Evolutionary conservation across 495 filamentous ascomycete species (phyloP).

Genomic region (Talaromyces thailandensis): DNA sequence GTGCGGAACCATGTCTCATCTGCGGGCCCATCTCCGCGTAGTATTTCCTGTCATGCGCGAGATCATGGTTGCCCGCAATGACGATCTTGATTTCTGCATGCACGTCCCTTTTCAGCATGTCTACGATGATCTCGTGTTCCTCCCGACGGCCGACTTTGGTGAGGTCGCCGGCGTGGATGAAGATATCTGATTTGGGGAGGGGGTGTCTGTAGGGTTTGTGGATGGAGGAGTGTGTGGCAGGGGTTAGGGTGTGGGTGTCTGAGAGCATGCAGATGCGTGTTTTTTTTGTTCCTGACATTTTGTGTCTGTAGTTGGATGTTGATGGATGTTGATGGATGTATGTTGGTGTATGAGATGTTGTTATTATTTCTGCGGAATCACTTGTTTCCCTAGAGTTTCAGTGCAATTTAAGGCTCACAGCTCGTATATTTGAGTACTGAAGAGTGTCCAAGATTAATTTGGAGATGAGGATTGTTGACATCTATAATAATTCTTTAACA

Average conservation of each 20-base stretch:
- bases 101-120: conserved; percentile 41
- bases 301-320: too few relatives aligned
- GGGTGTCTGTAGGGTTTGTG: conserved; percentile 32
- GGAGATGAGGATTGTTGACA: not conserved
- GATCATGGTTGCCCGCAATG: conserved; percentile 77
- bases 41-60: conserved; percentile 53
- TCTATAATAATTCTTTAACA: too few relatives aligned
- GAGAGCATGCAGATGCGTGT: conserved; percentile 52
- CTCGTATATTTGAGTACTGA: not conserved
- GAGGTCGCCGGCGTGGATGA: conserved; percentile 68
- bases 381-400: too few relatives aligned
- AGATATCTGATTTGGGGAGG: conserved; percentile 50
- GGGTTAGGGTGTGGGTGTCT: conserved; percentile 48
- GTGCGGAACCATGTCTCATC: conserved; percentile 19
- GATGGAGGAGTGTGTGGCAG: conserved; percentile 16
- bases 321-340: not conserved
- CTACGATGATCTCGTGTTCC: conserved; percentile 44
- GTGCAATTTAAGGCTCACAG: not conserved
- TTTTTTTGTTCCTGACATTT: conserved; percentile 15
- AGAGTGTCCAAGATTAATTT: not conserved
- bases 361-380: not conserved
- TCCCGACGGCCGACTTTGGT: conserved; percentile 49
- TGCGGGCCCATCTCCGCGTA: conserved; percentile 28
- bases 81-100: conserved; percentile 65
- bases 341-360: not conserved